Evolutionary conservation across 75 land plant species (phyloP), one percentile per base, ranked within the genome.

Genomic region (Cunninghamia lanceolata): DNA sequence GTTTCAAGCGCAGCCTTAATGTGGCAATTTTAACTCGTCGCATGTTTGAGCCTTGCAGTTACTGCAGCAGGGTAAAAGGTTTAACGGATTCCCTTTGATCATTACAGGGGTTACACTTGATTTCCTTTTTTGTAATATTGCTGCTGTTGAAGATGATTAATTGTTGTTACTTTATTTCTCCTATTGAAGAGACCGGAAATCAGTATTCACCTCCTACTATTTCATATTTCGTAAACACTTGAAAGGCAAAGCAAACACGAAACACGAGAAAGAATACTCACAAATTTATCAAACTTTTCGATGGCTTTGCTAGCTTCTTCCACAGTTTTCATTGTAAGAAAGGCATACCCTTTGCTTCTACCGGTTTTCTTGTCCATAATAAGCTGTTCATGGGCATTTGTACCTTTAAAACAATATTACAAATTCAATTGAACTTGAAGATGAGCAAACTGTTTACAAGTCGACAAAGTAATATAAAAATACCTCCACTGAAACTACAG

Each of bases 341-440:
- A 97, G 6, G 89, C 97, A 88, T 93, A 97, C 10, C 99, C 97
- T 38, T 96, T 90, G 87, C 97, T 95, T 84, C 94, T 89, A 82
- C 92, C 96, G 1, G 91, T 90, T 35, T 89, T 87, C 74, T 90
- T 85, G 70, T 93, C 96, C 75, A 91, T 93, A 3, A 97, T 88
- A 40, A 97, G 89, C 94, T 97, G 85, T 34, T 13, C 75, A 73
- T 73, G 16, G 75, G 1, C 15, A 13, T 73, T 63, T 25, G n/a
- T 9, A 1, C 68, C 68, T 28, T 63, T 63, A 63, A 73, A 34
- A 73, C 38, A 32, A 73, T 32, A 34, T 32, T 73, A 73, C 7
- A 11, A 73, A 34, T 32, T 73, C 14, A 73, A 34, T 14, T 34
- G 14, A 73, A 34, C 36, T 73, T 34, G 36, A 32, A 63, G 68